These are phyloP conservation scores for Cercospora sojina DNA, from an alignment of 2,329 filamentous ascomycete genomes.

Conservation along the genomic window DNA sequence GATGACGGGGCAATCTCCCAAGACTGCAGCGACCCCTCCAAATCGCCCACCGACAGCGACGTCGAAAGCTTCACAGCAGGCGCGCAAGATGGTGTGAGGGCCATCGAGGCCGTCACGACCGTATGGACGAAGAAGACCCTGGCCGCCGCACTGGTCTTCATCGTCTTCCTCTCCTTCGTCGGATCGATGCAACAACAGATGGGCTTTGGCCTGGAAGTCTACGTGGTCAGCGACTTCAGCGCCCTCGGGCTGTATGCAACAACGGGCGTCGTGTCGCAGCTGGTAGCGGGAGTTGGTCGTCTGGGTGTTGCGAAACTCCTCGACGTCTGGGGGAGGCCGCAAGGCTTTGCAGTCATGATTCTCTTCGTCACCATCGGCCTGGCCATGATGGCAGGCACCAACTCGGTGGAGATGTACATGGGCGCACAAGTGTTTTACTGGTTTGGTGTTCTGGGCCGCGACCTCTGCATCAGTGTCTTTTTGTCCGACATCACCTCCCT, in stretches of 20 bases:
- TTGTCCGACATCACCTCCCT: constrained; percentile 68
- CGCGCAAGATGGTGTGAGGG: constrained; percentile 43
- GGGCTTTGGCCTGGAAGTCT: constrained; percentile 37
- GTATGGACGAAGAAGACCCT: constrained; percentile 41
- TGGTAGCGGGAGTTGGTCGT: constrained; percentile 1
- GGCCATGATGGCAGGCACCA: constrained; percentile 65
- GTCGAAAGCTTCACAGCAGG: constrained; percentile 5
- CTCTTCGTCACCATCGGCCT: constrained; percentile 55
- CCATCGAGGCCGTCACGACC: constrained; percentile 44
- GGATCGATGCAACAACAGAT: constrained; percentile 11
- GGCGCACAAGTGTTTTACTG: constrained; percentile 12
- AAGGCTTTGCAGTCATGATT: constrained; percentile 59
- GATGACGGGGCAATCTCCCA: background rate
- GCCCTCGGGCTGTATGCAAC: constrained; percentile 47
- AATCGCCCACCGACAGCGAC: constrained; percentile 1
- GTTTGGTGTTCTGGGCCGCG: constrained; percentile 50
- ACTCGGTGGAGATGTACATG: constrained; percentile 48
- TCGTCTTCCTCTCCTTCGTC: constrained; percentile 26
- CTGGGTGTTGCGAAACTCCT: constrained; percentile 65
- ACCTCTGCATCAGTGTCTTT: constrained; percentile 63
- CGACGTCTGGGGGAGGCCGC: constrained; percentile 65
- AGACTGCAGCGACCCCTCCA: background rate
- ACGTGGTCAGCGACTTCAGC: constrained; percentile 42
- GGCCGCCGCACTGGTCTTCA: constrained; percentile 29
- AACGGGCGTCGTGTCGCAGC: constrained; percentile 37